Evolutionary conservation across 73 alveolate species (phyloP).

Genomic region (Paramecium tetraurelia): DNA sequence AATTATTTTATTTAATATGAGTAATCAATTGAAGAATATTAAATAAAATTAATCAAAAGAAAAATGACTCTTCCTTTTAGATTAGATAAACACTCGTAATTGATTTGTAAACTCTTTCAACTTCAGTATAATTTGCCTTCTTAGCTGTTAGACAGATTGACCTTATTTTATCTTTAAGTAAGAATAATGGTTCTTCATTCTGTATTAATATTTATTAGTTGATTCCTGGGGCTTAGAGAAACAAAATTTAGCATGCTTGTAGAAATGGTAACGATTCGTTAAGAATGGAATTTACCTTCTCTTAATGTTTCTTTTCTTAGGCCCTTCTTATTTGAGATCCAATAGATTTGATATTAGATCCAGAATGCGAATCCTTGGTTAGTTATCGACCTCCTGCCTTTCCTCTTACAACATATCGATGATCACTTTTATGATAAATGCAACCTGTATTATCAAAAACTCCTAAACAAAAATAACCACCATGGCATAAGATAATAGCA

Average conservation of each 20-base stretch:
- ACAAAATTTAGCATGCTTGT: constrained; percentile 83
- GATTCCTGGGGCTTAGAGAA: constrained; percentile 97
- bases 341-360: constrained; percentile 78
- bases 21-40: not conserved
- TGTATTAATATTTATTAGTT: constrained; percentile 86
- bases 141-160: constrained; percentile 69
- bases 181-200: constrained; percentile 78
- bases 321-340: constrained; percentile 98
- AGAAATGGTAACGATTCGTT: constrained; percentile 76
- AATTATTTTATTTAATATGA: not conserved
- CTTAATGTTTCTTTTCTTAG: constrained; percentile 91
- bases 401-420: constrained; percentile 91
- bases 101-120: constrained; percentile 68
- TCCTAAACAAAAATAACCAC: constrained; percentile 92
- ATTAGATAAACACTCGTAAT: constrained; percentile 61
- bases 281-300: constrained; percentile 80
- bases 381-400: constrained; percentile 94
- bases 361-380: constrained; percentile 81
- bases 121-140: constrained; percentile 84
- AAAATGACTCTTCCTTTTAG: not conserved
- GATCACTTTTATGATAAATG: constrained; percentile 88
- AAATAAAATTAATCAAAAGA: constrained; percentile 8
- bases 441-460: constrained; percentile 70
- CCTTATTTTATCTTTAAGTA: constrained; percentile 70
- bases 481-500: constrained; percentile 94